Evolutionary conservation across 495 filamentous ascomycete species (phyloP), one percentile per base, ranked within the genome.

Genomic region (Penicillium flavigenum): DNA sequence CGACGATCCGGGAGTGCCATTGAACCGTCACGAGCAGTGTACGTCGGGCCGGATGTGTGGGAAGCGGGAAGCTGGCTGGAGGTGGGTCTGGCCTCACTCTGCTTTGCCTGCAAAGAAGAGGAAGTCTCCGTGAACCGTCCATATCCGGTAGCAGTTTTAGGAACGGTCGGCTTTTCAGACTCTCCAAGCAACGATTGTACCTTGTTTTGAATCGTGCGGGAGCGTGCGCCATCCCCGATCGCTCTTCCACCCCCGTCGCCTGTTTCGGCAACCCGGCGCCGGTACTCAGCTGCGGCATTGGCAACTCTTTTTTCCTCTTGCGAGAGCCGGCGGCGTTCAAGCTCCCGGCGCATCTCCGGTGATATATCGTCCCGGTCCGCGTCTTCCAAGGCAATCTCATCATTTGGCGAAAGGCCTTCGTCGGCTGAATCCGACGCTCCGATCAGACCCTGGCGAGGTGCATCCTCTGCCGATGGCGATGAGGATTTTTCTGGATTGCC

Each of bases 261-360:
- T 14, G 83, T 72, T 51, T 86, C 86, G 2, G 89, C 86, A 43
- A 96, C 78, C 26, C 88, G 86, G 56, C 85, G 81, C 4, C 89
- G 85, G 66, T 97, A 96, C 70, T 96, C 94, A 1, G 89, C 92
- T n/a, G 91, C 91, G 1, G 92, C 94, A 43, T 83, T 87, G 34
- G 89, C 92, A 10, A 98, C 95, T n/a, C 94, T 82, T 57, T 86
- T 87, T 71, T 98, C 94, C 72, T 98, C 94, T 69, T 91, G 85
- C 19, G 88, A 88, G 19, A 98, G 82, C 45, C 89, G 84, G 36
- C 86, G 81, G 20, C 92, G 84, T 69, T 98, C 94, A 7, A 97
- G 79, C 68, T 98, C 94, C 26, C 94, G 85, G 31, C 91, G 85
- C 79, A 93, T 88, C 72, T 98, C 95, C 0, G 93, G 91, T 5